Base-by-base conservation (phyloP, 768 basidiomycete genomes). In the Fomitopsis pulvina region DNA sequence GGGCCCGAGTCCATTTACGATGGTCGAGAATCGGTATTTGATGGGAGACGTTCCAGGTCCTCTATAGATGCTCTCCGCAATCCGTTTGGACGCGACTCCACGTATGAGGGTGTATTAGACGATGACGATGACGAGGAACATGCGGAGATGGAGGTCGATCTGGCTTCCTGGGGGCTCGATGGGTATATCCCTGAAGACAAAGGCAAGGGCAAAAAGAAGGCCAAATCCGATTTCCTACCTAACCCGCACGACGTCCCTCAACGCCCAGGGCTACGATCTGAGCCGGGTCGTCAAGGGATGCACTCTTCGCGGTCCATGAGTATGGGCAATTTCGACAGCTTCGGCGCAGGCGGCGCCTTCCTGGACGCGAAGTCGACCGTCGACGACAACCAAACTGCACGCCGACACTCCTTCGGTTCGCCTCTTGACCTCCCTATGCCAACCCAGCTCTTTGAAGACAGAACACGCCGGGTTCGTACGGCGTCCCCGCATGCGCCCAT, bases 141-240 rank as follows among this genome's bases (percentile, higher is more conserved):
- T 7, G 74, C 76, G 27, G 78, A 75, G 22, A 49, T 85, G 27
- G 90, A 91, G 60, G 85, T 90, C 24, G 88, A 90, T 66, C 71
- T 92, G 50, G 74, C 83, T 2, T 90, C 87, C 16, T 92, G 87
- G 89, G 90, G 90, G 2, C 72, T 92, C 22, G 85, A 89, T 51
- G 76, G 80, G 5, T 81, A 89, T 66, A 80, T 88, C 53, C 75
- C 80, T 1, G 85, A 86, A 57, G 56, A 85, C 25, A 68, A 85
- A 56, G 67, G 54, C 62, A 50, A 55, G 29, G 47, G 47, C n/a
- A 52, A 53, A 22, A 64, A 59, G 50, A 60, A 56, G 49, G 52
- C 47, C 41, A 64, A 65, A 61, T 63, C 62, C 4, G 74, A 71
- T 48, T 57, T 64, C 11, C 61, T 79, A 14, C 77, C 76, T 20